These are phyloP conservation scores for Lactuca sativa DNA, from an alignment of 129 eudicot genomes.

Conservation along the genomic window DNA sequence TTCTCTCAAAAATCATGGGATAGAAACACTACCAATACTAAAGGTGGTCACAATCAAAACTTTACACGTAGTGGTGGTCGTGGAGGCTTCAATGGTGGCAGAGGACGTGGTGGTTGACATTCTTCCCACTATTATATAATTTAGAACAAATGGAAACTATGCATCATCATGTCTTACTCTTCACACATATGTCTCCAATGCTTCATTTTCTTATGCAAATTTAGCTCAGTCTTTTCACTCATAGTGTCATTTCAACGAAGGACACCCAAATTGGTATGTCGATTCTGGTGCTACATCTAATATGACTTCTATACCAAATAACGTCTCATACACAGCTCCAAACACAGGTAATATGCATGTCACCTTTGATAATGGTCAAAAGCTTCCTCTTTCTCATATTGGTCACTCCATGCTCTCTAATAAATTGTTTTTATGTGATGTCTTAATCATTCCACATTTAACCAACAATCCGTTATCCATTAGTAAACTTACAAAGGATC, in stretches of 20 bases:
- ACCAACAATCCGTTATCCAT: not conserved
- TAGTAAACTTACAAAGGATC: not conserved
- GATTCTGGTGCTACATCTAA: no score
- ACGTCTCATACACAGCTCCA: no score
- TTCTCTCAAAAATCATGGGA: no score
- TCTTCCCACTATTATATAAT: not conserved
- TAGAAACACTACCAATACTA: not conserved
- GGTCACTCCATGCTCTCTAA: not conserved
- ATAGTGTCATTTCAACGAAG: no score
- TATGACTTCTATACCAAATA: no score
- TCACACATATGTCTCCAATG: not conserved
- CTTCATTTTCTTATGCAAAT: no score
- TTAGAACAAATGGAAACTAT: not conserved
- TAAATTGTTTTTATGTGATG: not conserved
- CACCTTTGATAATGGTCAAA: no score
- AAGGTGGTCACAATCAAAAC: not conserved
- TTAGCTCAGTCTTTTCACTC: no score
- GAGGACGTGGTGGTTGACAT: not conserved
- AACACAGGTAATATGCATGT: no score
- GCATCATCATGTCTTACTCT: not conserved
- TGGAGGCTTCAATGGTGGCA: not conserved
- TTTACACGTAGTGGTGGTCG: not conserved
- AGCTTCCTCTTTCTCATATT: no score
- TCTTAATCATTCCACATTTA: no score
- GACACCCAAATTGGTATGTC: no score